Percentiles rank a stretch among this genome's conserved stretches.
Conservation (phyloP, 1,139 yeast genomes). For the Magnusiomyces suaveolens region DNA sequence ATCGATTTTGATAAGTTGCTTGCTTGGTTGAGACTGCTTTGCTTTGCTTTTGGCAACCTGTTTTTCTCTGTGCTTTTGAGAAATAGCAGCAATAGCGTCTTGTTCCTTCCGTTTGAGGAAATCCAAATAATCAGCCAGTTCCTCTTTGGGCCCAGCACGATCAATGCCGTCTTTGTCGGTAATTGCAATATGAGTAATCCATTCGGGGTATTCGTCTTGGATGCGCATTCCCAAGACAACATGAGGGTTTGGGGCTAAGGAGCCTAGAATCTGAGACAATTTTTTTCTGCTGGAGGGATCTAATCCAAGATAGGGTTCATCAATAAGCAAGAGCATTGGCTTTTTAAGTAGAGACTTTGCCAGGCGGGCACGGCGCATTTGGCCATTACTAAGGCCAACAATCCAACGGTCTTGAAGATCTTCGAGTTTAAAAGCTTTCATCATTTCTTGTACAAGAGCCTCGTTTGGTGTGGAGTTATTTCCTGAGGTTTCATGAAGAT, state of each 20-base stretch:
- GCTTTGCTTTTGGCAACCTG: not conserved
- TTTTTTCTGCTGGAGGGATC: conserved; percentile 63
- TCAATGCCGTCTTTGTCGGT: conserved; percentile 48
- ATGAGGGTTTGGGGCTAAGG: conserved; percentile 34
- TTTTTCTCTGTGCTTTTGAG: not conserved
- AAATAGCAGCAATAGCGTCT: conserved; percentile 8
- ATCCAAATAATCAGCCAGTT: conserved; percentile 30
- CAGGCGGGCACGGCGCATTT: conserved; percentile 77
- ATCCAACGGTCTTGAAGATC: conserved; percentile 65
- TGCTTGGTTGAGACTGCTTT: conserved; percentile 8
- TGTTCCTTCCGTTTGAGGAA: conserved; percentile 21
- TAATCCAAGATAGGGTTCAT: conserved; percentile 86
- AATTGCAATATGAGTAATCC: conserved; percentile 66
- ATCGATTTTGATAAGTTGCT: conserved; percentile 45
- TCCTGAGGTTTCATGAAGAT: conserved; percentile 37
- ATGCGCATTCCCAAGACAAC: conserved; percentile 65
- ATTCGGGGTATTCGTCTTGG: conserved; percentile 66
- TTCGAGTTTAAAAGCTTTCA: conserved; percentile 45
- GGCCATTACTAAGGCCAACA: conserved; percentile 87
- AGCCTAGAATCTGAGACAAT: conserved; percentile 45
- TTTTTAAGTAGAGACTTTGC: conserved; percentile 60
- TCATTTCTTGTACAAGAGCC: conserved; percentile 33
- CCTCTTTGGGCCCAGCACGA: conserved; percentile 39
- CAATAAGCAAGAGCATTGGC: conserved; percentile 63
- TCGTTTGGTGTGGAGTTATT: conserved; percentile 14